Conservation (phyloP, 2,329 filamentous ascomycete genomes). For the Botryosphaeria agaves region DNA sequence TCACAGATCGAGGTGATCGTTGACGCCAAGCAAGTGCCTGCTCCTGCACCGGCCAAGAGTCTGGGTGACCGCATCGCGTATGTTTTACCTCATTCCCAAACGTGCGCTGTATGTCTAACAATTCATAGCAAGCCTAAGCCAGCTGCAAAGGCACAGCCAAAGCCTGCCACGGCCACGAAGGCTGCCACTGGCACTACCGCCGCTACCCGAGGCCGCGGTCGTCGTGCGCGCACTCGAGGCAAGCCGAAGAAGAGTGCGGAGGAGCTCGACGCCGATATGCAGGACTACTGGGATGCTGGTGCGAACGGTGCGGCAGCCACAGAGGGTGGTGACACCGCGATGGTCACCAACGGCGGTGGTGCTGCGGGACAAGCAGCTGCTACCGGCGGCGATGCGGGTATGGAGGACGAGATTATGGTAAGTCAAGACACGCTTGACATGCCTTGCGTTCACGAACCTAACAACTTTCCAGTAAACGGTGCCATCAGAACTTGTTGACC, state of each 20-base stretch:
- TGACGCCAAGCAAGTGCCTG: conserved; percentile 53
- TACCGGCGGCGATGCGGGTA: conserved; percentile 32
- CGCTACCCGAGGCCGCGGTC: conserved; percentile 34
- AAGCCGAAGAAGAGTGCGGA: conserved; percentile 78
- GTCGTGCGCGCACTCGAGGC: conserved; percentile 41
- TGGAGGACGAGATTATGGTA: conserved; percentile 38
- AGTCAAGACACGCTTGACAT: too few species aligned
- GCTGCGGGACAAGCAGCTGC: conserved; percentile 28
- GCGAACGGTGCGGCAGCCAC: conserved; percentile 23
- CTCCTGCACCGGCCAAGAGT: conserved; percentile 50
- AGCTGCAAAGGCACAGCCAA: conserved; percentile 34
- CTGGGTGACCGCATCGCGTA: conserved; percentile 75
- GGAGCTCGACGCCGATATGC: conserved; percentile 95
- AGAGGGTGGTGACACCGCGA: conserved; percentile 22
- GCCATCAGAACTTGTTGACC: too few species aligned
- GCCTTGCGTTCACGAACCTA: too few species aligned
- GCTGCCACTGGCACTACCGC: conserved; percentile 30
- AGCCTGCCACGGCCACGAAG: conserved; percentile 65
- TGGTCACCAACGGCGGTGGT: conserved; percentile 26
- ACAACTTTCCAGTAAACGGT: too few species aligned
- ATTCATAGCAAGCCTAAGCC: conserved; percentile 47
- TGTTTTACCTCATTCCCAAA: conserved; percentile 15
- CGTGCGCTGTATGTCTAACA: conserved; percentile 4
- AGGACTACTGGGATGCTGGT: conserved; percentile 63
- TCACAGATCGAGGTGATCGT: conserved; percentile 76